Base-by-base conservation (phyloP, 345 rosid genomes). In the Gossypium stocksii region DNA sequence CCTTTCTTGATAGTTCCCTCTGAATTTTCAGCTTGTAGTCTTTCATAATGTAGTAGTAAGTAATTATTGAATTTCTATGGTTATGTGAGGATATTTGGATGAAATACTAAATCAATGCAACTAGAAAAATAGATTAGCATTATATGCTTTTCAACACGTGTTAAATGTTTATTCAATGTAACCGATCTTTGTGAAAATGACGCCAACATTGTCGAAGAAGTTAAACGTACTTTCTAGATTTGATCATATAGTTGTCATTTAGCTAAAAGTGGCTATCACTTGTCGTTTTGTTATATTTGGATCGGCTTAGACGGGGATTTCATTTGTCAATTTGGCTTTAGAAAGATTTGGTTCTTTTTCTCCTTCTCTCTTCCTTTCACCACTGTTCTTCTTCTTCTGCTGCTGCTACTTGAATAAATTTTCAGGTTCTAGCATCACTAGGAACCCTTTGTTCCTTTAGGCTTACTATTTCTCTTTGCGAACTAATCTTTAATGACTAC, bases 1-100 rank as follows among this genome's bases (percentile, higher is more conserved):
- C 73, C 46, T 70, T 52, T 70, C 73, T 70, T 70, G 60, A 51
- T 29, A 52, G 46, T 17, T 70, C 73, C 56, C 9, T 67, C 52
- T 19, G 7, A 38, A 66, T 66, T 66, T 45, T 23, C 51, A 68
- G 44, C 11, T 15, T 48, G 43, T 13, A 7, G 13, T 27, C 58
- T 49, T 49, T 49, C 43, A 9, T 25, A 70, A 70, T 29, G 2
- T 52, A 5, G 48, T 53, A 70, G 17, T 52, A 70, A 10, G 10
- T 53, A 29, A 5, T 29, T 48, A 52, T 34, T 53, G 23, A 17
- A 70, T n/a, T 27, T 52, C 61, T n/a, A 17, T 51, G 53, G 61
- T 70, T 29, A 45, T 12, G 11, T 3, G n/a, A 29, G 46, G 73
- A 70, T 41, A 52, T 52, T 27, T 27, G 46, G 46, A 70, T 52